These are phyloP conservation scores for Capsicum pubescens DNA, from an alignment of 257 asterid species.

Conservation along the genomic window DNA sequence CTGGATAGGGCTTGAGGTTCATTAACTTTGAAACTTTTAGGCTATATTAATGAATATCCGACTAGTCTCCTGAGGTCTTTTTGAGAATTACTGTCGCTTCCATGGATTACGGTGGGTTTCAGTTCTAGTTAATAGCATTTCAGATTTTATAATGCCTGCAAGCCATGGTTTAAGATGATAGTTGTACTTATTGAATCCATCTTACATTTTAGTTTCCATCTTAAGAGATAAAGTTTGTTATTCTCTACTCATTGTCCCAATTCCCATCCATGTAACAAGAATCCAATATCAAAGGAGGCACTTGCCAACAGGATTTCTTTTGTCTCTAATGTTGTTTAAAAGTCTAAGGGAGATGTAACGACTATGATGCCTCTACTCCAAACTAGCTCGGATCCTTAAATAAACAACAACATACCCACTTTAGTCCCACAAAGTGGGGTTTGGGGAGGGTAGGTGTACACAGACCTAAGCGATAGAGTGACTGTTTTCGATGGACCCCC, in stretches of 20 bases:
- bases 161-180: neutral
- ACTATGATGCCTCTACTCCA: neutral
- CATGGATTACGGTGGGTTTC: neutral
- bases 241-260: neutral
- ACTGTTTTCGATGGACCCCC: too few species aligned
- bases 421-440: too few species aligned
- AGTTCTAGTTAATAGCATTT: slow-evolving; percentile 4
- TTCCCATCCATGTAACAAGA: neutral
- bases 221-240: neutral
- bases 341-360: neutral
- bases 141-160: neutral
- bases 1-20: neutral
- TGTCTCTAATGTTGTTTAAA: neutral
- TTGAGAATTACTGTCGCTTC: neutral
- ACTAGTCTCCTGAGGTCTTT: neutral
- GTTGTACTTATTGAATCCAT: neutral
- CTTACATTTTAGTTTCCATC: neutral
- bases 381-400: neutral
- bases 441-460: too few species aligned
- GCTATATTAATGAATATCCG: slow-evolving; percentile 7
- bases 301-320: neutral
- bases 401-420: too few species aligned
- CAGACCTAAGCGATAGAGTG: too few species aligned
- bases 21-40: neutral
- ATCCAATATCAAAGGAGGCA: neutral